These are phyloP conservation scores for Vinca major DNA, from an alignment of 305 asterid species.

Conservation along the genomic window DNA sequence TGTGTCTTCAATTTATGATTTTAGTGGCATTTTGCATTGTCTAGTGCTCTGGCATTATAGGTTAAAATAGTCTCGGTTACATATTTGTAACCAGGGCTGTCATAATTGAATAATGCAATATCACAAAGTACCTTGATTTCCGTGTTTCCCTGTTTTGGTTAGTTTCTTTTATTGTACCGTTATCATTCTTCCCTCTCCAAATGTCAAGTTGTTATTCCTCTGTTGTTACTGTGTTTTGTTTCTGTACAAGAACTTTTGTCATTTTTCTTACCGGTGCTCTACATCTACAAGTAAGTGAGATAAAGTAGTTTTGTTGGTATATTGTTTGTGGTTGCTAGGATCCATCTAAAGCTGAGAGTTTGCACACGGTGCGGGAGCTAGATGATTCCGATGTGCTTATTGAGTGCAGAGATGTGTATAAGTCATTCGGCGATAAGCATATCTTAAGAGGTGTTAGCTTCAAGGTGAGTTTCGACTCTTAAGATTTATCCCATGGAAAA, in stretches of 20 bases:
- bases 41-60: background rate
- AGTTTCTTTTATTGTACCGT: background rate
- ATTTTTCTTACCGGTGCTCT: background rate
- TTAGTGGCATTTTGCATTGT: background rate
- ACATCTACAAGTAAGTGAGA: background rate
- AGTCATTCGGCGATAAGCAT: conserved; percentile 91
- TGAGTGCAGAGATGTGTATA: conserved; percentile 82
- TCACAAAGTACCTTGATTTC: background rate
- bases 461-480: conserved; percentile 48
- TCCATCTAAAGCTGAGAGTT: conserved; percentile 33
- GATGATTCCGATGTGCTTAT: conserved; percentile 77
- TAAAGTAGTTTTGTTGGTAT: conserved; percentile 4
- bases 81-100: background rate
- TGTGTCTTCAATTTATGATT: background rate
- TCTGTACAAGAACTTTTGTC: background rate
- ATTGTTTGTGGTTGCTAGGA: conserved; percentile 30
- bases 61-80: background rate
- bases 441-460: conserved; percentile 93
- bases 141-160: background rate
- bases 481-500: conserved; percentile 8
- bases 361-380: conserved; percentile 28
- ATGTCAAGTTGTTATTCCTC: background rate
- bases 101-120: background rate
- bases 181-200: background rate
- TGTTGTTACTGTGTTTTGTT: background rate